Evolutionary conservation across 129 eudicot genomes (phyloP), one percentile per base, ranked within the genome.

Genomic region (Kitagawia praeruptora): DNA sequence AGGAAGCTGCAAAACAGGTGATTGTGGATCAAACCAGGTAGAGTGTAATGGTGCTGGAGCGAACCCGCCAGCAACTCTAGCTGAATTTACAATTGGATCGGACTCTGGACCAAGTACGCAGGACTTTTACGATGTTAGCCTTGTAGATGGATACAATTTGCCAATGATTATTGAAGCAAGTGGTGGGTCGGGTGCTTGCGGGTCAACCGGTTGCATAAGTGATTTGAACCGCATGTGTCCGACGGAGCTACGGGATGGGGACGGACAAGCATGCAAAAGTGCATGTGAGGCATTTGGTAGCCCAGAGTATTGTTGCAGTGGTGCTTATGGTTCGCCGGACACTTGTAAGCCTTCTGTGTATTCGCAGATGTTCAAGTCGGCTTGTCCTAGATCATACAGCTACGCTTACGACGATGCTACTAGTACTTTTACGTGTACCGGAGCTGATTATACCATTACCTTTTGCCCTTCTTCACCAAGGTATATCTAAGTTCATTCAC

Each of bases 401-500:
- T 91, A 89, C 61, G 97, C 93, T 0, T 91, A 89, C 23, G 93
- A 91, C 54, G 97, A 91, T 56, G 92, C 97, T 48, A 87, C 93
- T 37, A 91, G 97, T 80, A 91, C 97, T 3, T 91, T 91, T 89
- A 91, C 97, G 21, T 91, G 97, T 70, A 83, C 73, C 0, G 89
- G 93, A 63, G 92, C 93, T 3, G 93, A 87, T 84, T 91, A 89
- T 77, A 89, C 87, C 51, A 89, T 91, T 27, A 89, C 88, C 78
- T 91, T 91, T 75, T 91, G 97, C 79, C 88, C 97, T 25, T 84
- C 86, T 48, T 70, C 86, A 4, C 82, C 97, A 83, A 91, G 97
- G 97, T 89, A 87, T 1, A 9, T 15, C 0, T 31, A 66, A 3
- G 64, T 23, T n/a, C 66, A 0, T 58, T 3, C 28, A 54, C 28